A percentile compares a stretch with the other conserved stretches of the same genome.
These are phyloP conservation scores for Amphichorda felina DNA, from an alignment of 2,329 filamentous ascomycete genomes.

Conservation along the genomic window DNA sequence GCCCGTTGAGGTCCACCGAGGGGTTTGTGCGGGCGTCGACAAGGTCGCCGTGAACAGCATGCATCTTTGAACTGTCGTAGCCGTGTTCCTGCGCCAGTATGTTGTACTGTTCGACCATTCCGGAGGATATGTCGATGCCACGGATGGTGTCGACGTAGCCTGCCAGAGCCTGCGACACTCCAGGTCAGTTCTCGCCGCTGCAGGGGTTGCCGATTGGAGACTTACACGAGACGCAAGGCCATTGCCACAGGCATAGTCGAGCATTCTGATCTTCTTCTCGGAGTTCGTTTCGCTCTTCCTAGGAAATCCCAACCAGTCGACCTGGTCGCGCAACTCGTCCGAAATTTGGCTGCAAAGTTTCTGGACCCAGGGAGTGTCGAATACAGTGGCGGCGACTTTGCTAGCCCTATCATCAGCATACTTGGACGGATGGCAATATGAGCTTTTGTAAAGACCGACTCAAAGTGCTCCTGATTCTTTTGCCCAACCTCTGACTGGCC, in stretches of 20 bases:
- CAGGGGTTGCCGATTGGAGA: too few relatives aligned
- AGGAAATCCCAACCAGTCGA: conserved; percentile 14
- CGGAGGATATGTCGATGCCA: conserved; percentile 21
- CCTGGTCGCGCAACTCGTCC: conserved; percentile 10
- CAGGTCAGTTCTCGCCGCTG: too few relatives aligned
- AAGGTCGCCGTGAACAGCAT: conserved; percentile 18
- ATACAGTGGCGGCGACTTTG: conserved; percentile 7
- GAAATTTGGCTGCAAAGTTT: conserved; percentile 12
- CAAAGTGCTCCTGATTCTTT: conserved; percentile 13
- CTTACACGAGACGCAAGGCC: conserved; percentile 16
- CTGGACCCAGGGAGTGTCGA: conserved; percentile 11
- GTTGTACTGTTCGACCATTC: conserved; percentile 20
- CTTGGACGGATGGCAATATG: too few relatives aligned
- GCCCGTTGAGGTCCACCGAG: conserved; percentile 5
- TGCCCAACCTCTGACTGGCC: conserved; percentile 7
- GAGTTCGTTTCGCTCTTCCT: too few relatives aligned
- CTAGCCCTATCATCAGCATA: conserved; percentile 4
- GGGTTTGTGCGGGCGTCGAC: conserved; percentile 8
- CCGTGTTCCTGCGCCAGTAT: conserved; percentile 11
- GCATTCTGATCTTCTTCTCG: conserved; percentile 4
- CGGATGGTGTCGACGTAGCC: conserved; percentile 15
- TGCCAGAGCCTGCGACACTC: conserved; percentile 15
- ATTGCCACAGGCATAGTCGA: conserved; percentile 20
- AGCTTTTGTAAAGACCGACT: conserved; percentile 10
- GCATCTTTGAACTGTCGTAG: conserved; percentile 12